A percentile compares a stretch with the other conserved stretches of the same genome.
These are phyloP conservation scores for Casuarina cunninghamiana DNA, from an alignment of 306 rosid species.

Conservation along the genomic window DNA sequence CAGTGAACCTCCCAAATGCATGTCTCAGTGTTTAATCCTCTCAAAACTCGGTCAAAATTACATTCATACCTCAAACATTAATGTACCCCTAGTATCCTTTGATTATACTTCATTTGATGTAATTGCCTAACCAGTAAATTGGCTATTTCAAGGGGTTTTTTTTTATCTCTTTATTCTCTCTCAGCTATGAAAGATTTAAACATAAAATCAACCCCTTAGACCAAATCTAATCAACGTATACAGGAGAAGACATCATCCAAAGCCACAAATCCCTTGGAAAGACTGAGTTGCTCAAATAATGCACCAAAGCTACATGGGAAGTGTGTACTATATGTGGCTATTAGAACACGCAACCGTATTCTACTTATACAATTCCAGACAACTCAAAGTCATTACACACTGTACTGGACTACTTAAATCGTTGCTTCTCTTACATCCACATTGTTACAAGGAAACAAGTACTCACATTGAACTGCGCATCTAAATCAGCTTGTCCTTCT, in stretches of 20 bases:
- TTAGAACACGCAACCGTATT: background rate
- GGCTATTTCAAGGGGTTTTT: background rate
- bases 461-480: conserved; percentile 80
- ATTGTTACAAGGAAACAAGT: background rate
- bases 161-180: background rate
- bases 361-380: background rate
- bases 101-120: background rate
- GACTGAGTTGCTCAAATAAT: background rate
- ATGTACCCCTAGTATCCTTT: background rate
- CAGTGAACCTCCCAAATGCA: conserved; percentile 2
- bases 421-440: background rate
- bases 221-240: background rate
- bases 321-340: background rate
- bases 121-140: background rate
- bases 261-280: background rate
- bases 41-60: background rate
- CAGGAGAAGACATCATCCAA: background rate
- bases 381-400: background rate
- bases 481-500: conserved; percentile 96
- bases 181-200: background rate
- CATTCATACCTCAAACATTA: background rate
- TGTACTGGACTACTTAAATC: background rate
- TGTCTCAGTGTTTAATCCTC: background rate
- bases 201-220: background rate
- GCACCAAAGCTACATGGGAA: background rate